Base-by-base conservation (phyloP, 2,329 filamentous ascomycete genomes). In the Exophiala xenobiotica region DNA sequence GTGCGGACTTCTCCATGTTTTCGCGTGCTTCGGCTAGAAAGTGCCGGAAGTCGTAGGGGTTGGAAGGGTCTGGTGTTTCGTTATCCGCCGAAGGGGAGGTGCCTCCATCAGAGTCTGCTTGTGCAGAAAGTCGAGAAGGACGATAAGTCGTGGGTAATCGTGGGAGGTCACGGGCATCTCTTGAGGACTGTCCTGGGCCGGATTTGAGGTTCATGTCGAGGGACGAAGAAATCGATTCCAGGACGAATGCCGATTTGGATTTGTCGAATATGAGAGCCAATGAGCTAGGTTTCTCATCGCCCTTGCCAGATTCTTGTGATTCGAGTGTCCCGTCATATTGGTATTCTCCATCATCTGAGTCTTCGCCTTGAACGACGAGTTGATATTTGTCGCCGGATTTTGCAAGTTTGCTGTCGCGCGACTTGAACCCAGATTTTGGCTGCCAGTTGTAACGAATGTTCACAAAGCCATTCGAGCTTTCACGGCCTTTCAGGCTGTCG, bases 171-270 rank as follows among this genome's bases (percentile, higher is more conserved):
- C 49, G 50, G 4, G 51, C 52, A n/a, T 46, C 46, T 31, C 50
- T 51, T 18, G 41, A 39, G 6, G 53, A 41, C 23, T 52, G 44
- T n/a, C 46, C 43, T 2, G 86, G 88, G 11, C 83, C 83, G 49
- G 79, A 82, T 46, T 81, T 83, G 47, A 96, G 72, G 68, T 96
- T 96, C 85, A 96, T 91, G 64, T 89, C 85, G 70, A 95, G 87
- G 31, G 85, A 84, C n/a, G 85, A 86, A 65, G 89, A 82, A 48
- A 96, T 75, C 45, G 83, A 83, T 72, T 96, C 90, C 48, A 96
- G 78, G 22, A 93, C 83, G 60, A 93, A 93, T 49, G 80, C 85
- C 64, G 92, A 83, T 46, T 82, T 83, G 14, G 77, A 74, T 6
- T 85, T 78, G 68, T 95, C 88, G 65, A 92, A 93, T 51, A 92